Base-by-base conservation (phyloP, 306 rosid species). In the Pterocarpus santalinus region DNA sequence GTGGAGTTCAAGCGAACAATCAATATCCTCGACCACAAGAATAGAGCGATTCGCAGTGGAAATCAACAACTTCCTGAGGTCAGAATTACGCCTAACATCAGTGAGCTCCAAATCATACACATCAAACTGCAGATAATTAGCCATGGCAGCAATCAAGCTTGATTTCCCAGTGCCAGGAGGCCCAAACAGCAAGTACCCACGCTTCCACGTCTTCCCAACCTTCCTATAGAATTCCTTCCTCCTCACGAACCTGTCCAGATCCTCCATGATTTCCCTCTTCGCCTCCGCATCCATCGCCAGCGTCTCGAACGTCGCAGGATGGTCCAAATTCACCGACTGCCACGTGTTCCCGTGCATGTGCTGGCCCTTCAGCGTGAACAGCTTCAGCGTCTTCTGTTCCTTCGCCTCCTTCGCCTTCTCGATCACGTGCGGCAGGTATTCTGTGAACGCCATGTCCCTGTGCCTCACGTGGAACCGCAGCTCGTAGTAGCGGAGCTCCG, bases 201-300 rank as follows among this genome's bases (percentile, higher is more conserved):
- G 41, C 8, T 86, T 86, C 86, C 88, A 85, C 10, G 88, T 82
- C 76, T 79, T 86, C 4, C 89, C 86, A n/a, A 86, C 80, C 43
- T 38, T 86, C 69, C 69, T 72, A 13, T 86, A 80, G 4, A 79
- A 86, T 4, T 56, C 65, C 34, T 76, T 86, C 30, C 87, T 82
- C 47, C 44, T 57, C 46, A 57, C 17, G 53, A 86, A 86, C 80
- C 73, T 71, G 3, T 71, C 68, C 7, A 83, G 41, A 77, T 83
- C 89, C 16, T 69, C 66, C 33, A 65, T 33, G 17, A 86, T 66
- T 64, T 33, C 76, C 34, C 72, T 4, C 87, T 86, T 86, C 55
- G 14, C 16, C 1, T 80, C 76, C 17, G 33, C 39, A 38, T 86
- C 84, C 89, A 79, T 78, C 2, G 82, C 89, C 79, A 86, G 5